phyloP scores from a whole-genome alignment of 208 protist species.

The Novymonas esmeraldas region DNA sequence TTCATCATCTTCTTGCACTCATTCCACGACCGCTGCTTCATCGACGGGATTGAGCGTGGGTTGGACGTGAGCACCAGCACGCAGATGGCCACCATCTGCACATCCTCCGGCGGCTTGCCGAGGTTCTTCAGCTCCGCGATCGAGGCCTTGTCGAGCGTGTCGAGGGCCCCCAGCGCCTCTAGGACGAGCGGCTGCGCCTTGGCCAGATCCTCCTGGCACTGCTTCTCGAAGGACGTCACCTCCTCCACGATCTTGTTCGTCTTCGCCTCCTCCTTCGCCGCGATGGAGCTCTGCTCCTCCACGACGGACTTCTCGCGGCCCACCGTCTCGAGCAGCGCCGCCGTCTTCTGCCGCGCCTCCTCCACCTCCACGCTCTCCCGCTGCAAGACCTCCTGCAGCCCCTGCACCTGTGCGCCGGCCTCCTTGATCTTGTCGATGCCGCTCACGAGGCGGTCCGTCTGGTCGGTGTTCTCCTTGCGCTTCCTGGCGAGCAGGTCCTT shows the following conservation, averaged over 20 bases:
- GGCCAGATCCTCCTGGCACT: conserved; percentile 89
- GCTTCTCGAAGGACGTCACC: conserved; percentile 85
- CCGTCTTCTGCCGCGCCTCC: conserved; percentile 94
- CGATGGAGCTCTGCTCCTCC: conserved; percentile 94
- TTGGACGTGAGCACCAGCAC: conserved; percentile 95
- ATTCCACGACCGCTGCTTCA: conserved; percentile 95
- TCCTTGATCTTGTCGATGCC: conserved; percentile 95
- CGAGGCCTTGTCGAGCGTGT: conserved; percentile 97
- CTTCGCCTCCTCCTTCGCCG: conserved; percentile 95
- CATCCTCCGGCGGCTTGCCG: conserved; percentile 94
- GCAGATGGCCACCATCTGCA: conserved; percentile 96
- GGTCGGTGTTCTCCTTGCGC: conserved; percentile 88
- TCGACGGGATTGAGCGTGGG: conserved; percentile 83
- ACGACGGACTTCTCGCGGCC: conserved; percentile 96
- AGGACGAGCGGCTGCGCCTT: conserved; percentile 95
- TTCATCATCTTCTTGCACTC: conserved; percentile 98
- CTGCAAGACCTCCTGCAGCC: conserved; percentile 89
- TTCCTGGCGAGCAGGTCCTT: conserved; percentile 95
- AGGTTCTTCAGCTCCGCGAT: conserved; percentile 98
- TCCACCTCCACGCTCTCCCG: conserved; percentile 94
- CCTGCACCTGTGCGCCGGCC: conserved; percentile 91
- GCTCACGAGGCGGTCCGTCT: conserved; percentile 93
- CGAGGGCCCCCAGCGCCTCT: conserved; percentile 95
- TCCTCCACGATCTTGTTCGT: conserved; percentile 95
- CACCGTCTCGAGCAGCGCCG: conserved; percentile 95